Base-by-base conservation (phyloP, 345 rosid species). In the Euphorbia tirucalli region DNA sequence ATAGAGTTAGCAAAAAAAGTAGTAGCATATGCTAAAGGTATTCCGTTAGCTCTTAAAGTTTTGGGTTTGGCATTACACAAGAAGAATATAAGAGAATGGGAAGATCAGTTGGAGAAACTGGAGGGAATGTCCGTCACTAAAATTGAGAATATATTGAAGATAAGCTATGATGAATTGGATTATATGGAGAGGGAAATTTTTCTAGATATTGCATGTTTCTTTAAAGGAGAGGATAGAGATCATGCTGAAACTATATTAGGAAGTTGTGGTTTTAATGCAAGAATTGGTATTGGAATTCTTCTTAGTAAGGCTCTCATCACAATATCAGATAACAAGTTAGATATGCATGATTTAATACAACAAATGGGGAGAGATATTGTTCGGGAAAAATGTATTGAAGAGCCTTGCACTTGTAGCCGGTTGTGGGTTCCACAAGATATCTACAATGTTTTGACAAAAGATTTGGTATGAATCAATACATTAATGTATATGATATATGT, bases 41-140 rank as follows among this genome's bases (percentile, higher is more conserved):
- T 24, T n/a, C 69, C 69, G 8, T 66, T 66, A 66, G 69, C 69
- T 46, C 69, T 66, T 27, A 46, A 61, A 61, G 65, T 61, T 61
- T 35, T 61, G 65, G 65, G 65, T 32, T 61, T 25, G 46, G 32
- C 18, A 3, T 61, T 61, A 61, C 39, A 61, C 15, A 32, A 35
- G n/a, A 32, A 32, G 15, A 61, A 9, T 61, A n/a, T 11, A 18
- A 41, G 22, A 61, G 46, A 61, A 61, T 61, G 65, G 65, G 46
- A 25, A 32, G 65, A 44, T 19, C 10, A 49, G 15, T 46, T 66
- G 22, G 14, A 48, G 9, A 48, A 66, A 66, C 16, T 66, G 57
- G n/a, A 66, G 7, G 56, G 15, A 46, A 43, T 25, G 28, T 9
- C 57, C 16, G 56, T 46, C 32, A 16, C 46, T 5, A 49, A 25